A percentile compares a stretch with the other conserved stretches of the same genome.
Conservation (phyloP, 2,329 filamentous ascomycete genomes). For the Fusarium euwallaceae region DNA sequence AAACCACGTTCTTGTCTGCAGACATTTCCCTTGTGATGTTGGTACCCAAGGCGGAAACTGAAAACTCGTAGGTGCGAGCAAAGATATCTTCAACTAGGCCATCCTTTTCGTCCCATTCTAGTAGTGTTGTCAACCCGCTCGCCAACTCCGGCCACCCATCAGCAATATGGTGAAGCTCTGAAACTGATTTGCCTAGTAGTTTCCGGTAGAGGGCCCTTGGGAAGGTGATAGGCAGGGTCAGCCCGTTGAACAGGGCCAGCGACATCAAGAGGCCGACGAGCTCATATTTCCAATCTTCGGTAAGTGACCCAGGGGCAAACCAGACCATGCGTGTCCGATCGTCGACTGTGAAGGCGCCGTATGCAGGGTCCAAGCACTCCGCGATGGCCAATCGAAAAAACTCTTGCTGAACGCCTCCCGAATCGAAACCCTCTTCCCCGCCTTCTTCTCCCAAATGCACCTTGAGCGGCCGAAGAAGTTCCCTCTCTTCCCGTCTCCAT, state of each 20-base stretch:
- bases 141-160: slow-evolving; percentile 91
- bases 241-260: slow-evolving; percentile 91
- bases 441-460: slow-evolving; percentile 85
- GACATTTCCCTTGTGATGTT: slow-evolving; percentile 71
- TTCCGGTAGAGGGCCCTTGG: slow-evolving; percentile 87
- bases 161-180: slow-evolving; percentile 79
- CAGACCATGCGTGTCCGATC: slow-evolving; percentile 82
- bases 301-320: slow-evolving; percentile 86
- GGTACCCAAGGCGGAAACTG: slow-evolving; percentile 69
- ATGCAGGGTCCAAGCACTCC: slow-evolving; percentile 82
- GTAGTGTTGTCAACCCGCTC: slow-evolving; percentile 77
- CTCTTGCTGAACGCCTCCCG: slow-evolving; percentile 95
- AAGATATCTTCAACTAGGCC: slow-evolving; percentile 87
- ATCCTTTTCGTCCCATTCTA: slow-evolving; percentile 81
- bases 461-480: slow-evolving; percentile 88
- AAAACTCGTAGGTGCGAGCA: slow-evolving; percentile 88
- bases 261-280: slow-evolving; percentile 89
- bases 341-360: slow-evolving; percentile 86
- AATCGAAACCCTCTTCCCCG: slow-evolving; percentile 91
- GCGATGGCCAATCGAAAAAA: slow-evolving; percentile 90
- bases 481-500: slow-evolving; percentile 85
- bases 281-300: slow-evolving; percentile 91
- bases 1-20: slow-evolving; percentile 52
- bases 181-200: slow-evolving; percentile 77
- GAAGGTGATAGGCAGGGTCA: slow-evolving; percentile 91